Percentiles rank a stretch among this genome's conserved stretches.
phyloP scores from a whole-genome alignment of 228 moss, liverwort and hornwort species.

The Sphagnum fallax region DNA sequence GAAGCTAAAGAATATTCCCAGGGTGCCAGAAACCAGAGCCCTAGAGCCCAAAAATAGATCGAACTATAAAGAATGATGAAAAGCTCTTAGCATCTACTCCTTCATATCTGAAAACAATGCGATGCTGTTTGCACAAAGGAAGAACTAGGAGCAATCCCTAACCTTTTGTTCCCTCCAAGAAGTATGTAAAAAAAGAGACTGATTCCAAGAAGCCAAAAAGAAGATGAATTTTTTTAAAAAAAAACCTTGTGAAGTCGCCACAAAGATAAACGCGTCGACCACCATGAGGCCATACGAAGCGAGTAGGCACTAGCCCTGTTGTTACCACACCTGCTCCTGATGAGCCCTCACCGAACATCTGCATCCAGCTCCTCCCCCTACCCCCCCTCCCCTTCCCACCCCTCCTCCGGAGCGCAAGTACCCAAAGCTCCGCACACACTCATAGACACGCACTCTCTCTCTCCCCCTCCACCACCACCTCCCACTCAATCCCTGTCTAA shows the following conservation, averaged over 20 bases:
- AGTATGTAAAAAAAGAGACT: no score
- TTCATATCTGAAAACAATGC: no score
- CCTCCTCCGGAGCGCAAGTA: not conserved
- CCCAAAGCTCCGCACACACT: not conserved
- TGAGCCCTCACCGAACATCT: slow-evolving; percentile 79
- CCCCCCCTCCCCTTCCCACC: not conserved
- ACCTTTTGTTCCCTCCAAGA: no score
- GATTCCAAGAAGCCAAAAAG: not conserved
- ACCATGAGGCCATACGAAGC: slow-evolving; percentile 93
- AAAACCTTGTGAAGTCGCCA: slow-evolving; percentile 80
- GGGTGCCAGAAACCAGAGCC: no score
- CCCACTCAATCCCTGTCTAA: no score
- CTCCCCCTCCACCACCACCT: not conserved
- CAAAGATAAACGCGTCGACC: slow-evolving; percentile 91
- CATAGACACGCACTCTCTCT: not conserved
- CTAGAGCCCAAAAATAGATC: no score
- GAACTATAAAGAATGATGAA: no score
- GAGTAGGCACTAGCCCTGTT: slow-evolving; percentile 68
- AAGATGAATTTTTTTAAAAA: not conserved
- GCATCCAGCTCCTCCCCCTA: slow-evolving; percentile 11
- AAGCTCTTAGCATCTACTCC: no score
- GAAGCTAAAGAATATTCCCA: no score
- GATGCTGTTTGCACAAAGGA: no score
- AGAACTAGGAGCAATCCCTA: no score
- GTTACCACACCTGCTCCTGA: slow-evolving; percentile 34